Evolutionary conservation across 352 stramenopile genomes (phyloP).

Genomic region (Globisporangium ultimum): DNA sequence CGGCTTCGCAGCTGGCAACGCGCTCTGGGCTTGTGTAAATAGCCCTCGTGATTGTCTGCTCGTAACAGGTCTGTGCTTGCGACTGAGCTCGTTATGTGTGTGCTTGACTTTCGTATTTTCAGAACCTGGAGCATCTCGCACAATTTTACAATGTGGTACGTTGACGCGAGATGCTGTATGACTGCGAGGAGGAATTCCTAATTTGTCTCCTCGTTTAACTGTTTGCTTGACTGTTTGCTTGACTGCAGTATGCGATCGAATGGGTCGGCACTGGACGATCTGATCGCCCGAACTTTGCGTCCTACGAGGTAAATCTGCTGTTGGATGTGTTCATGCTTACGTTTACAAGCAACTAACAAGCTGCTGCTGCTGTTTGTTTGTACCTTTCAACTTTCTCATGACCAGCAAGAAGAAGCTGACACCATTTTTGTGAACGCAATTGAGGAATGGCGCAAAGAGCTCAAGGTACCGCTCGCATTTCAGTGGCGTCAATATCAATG

Average conservation of each 20-base stretch:
- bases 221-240: not conserved
- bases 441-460: slow-evolving; percentile 58
- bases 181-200: no score
- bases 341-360: not conserved
- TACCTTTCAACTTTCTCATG: not conserved
- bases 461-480: slow-evolving; percentile 23
- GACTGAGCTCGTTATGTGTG: not conserved
- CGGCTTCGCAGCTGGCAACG: slow-evolving; percentile 61
- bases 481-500: not conserved
- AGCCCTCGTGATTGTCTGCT: slow-evolving; percentile 4
- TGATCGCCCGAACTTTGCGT: slow-evolving; percentile 50
- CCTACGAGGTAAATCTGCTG: slow-evolving; percentile 38
- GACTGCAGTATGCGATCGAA: slow-evolving; percentile 57
- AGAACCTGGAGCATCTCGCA: slow-evolving; percentile 65
- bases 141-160: slow-evolving; percentile 60
- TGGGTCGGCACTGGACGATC: slow-evolving; percentile 66
- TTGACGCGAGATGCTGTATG: not conserved
- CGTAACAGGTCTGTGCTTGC: not conserved
- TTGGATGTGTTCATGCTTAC: not conserved
- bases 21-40: slow-evolving; percentile 63
- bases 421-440: slow-evolving; percentile 54
- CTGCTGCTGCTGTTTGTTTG: not conserved
- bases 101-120: slow-evolving; percentile 3
- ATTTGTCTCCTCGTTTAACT: not conserved
- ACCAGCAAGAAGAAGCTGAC: slow-evolving; percentile 54